Evolutionary conservation across 306 rosid species (phyloP).

Genomic region (Acacia acuminata): DNA sequence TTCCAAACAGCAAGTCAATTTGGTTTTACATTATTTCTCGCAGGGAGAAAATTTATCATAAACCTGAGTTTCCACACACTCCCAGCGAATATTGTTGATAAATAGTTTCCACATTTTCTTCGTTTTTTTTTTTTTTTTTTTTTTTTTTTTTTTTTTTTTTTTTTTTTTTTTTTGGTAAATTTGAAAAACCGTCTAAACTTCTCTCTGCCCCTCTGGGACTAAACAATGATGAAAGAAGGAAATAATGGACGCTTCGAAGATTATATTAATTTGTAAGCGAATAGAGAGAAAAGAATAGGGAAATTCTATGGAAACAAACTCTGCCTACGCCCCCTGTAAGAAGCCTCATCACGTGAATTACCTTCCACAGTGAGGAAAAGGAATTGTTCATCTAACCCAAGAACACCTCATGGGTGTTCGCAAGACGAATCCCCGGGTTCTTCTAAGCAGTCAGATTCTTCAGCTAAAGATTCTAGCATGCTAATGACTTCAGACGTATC

Average conservation of each 20-base stretch:
- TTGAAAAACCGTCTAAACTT: neutral
- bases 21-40: neutral
- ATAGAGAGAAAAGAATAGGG: neutral
- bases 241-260: slow-evolving; percentile 2
- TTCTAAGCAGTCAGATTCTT: slow-evolving; percentile 33
- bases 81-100: neutral
- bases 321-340: neutral
- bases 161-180: neutral
- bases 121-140: neutral
- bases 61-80: neutral
- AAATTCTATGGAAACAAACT: slow-evolving; percentile 1
- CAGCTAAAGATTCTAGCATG: slow-evolving; percentile 47
- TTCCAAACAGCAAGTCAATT: neutral
- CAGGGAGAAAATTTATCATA: neutral
- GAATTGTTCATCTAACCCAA: neutral
- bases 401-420: neutral
- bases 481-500: slow-evolving; percentile 45
- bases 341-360: slow-evolving; percentile 10
- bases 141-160: neutral
- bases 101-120: neutral
- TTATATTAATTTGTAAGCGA: neutral
- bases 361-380: slow-evolving; percentile 4
- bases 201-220: neutral
- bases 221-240: neutral
- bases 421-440: slow-evolving; percentile 27